A percentile compares a stretch with the other conserved stretches of the same genome.
phyloP scores from a whole-genome alignment of 1,284 basidiomycete genomes.

The Ustilago esculenta region DNA sequence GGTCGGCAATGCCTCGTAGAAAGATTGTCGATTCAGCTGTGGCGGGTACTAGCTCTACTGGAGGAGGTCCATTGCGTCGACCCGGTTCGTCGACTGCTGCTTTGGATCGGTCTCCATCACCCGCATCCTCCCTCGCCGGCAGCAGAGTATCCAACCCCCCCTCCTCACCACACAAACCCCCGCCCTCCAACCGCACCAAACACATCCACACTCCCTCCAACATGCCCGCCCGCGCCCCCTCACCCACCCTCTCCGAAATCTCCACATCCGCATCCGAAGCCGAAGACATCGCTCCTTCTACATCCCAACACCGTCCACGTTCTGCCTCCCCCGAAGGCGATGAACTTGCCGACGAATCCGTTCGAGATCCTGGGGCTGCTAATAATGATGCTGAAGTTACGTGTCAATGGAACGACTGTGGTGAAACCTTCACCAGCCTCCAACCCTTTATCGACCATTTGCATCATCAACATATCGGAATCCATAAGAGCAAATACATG shows the following conservation, averaged over 20 bases:
- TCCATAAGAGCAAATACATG: slow-evolving; percentile 84
- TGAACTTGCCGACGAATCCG: slow-evolving; percentile 43
- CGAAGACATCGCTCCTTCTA: slow-evolving; percentile 19
- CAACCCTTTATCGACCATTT: slow-evolving; percentile 80
- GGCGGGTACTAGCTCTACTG: slow-evolving; percentile 10
- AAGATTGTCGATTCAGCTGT: slow-evolving; percentile 14
- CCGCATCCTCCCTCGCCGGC: slow-evolving; percentile 22
- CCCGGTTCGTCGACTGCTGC: slow-evolving; percentile 10
- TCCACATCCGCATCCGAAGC: slow-evolving; percentile 59
- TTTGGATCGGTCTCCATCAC: slow-evolving; percentile 38
- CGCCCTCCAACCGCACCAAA: slow-evolving; percentile 5
- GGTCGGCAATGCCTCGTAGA: slow-evolving; percentile 29
- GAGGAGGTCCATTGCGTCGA: slow-evolving; percentile 19
- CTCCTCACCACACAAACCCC: slow-evolving; percentile 39
- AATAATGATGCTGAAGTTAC: slow-evolving; percentile 48
- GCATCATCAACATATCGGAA: slow-evolving; percentile 79
- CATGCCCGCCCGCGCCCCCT: slow-evolving; percentile 23
- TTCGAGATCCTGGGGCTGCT: slow-evolving; percentile 13
- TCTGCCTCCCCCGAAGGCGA: slow-evolving; percentile 41
- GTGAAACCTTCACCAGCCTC: slow-evolving; percentile 76
- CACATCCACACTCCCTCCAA: background rate
- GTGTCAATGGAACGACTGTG: slow-evolving; percentile 83
- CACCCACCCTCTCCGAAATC: slow-evolving; percentile 43
- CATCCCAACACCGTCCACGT: slow-evolving; percentile 11
- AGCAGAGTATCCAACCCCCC: slow-evolving; percentile 30